A percentile compares a stretch with the other conserved stretches of the same genome.
phyloP scores from a whole-genome alignment of 169 alveolate genomes.

The Plasmodium gallinaceum region DNA sequence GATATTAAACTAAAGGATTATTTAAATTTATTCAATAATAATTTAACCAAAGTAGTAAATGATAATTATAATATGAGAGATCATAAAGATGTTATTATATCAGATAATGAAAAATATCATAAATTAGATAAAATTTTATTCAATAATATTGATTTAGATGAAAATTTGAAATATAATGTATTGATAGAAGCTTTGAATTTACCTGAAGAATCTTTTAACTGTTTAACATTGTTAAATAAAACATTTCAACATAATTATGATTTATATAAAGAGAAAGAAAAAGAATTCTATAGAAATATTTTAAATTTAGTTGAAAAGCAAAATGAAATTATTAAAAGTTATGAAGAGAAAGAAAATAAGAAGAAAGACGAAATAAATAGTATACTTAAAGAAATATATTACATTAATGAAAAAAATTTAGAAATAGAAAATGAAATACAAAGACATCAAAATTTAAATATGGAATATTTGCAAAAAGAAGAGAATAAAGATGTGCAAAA shows the following conservation, averaged over 20 bases:
- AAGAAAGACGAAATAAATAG: constrained; percentile 37
- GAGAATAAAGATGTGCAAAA: constrained; percentile 30
- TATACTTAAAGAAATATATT: constrained; percentile 38
- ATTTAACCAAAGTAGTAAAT: constrained; percentile 15
- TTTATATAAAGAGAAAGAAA: constrained; percentile 54
- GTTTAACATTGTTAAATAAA: constrained; percentile 38
- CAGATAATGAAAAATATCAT: constrained; percentile 28
- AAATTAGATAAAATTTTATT: constrained; percentile 40
- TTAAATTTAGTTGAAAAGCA: constrained; percentile 39
- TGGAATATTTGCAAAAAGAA: constrained; percentile 13
- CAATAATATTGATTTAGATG: constrained; percentile 46
- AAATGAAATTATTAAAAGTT: constrained; percentile 46
- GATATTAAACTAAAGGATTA: constrained; percentile 24
- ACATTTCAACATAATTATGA: constrained; percentile 57
- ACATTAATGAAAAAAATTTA: constrained; percentile 45
- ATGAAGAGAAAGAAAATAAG: constrained; percentile 47
- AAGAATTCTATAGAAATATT: constrained; percentile 16
- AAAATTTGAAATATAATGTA: constrained; percentile 34
- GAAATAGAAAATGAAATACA: constrained; percentile 64
- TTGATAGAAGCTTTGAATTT: constrained; percentile 33
- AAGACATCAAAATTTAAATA: constrained; percentile 30
- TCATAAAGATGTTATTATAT: not conserved
- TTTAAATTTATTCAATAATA: not conserved
- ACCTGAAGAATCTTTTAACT: constrained; percentile 43
- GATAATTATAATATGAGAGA: not conserved